Evolutionary conservation across 148 eudicot species (phyloP), one percentile per base, ranked within the genome.

Genomic region (Vaccinium myrtillus): DNA sequence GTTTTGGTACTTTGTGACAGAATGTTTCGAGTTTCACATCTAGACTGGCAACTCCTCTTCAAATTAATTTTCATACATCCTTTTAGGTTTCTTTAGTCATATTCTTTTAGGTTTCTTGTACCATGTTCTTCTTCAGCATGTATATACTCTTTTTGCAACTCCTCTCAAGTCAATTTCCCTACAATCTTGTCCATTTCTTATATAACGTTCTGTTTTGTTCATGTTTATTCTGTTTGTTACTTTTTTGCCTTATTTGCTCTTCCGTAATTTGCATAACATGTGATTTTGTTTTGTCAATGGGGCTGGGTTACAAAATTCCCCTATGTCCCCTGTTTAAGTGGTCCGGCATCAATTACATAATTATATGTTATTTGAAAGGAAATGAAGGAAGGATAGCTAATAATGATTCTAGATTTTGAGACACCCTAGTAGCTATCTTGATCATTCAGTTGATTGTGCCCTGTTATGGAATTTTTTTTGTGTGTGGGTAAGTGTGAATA

Each of bases 301-400:
- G 39, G 39, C 3, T 36, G 39, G 23, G 46, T 75, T 39, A 18
- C 11, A 18, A 1, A 43, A 46, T 46, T 75, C 78, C 39, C 39
- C 0, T 36, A 2, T 36, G 0, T 36, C 39, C 39, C 39, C 39
- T 36, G 39, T 2, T 43, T 1, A 50, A 77, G 30, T 50, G 8
- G 19, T 23, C 6, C 11, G 79, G 79, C 4, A 21, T 27, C 11
- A 8, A 58, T 58, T 30, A 80, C 70, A 19, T 58, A 73, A 59
- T 12, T 80, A 36, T 80, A 39, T n/a, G 23, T 39, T 32, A 12
- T 59, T 46, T 75, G 27, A 46, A 23, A 81, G 71, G 11, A 19
- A 80, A 80, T 39, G 46, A 21, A 61, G 10, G 82, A 80, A 21
- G 54, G 14, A 13, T 80, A 81, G 13, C 81, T 46, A 13, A 32